Base-by-base conservation (phyloP, 1,284 basidiomycete species). In the Ceratobasidium sp. region DNA sequence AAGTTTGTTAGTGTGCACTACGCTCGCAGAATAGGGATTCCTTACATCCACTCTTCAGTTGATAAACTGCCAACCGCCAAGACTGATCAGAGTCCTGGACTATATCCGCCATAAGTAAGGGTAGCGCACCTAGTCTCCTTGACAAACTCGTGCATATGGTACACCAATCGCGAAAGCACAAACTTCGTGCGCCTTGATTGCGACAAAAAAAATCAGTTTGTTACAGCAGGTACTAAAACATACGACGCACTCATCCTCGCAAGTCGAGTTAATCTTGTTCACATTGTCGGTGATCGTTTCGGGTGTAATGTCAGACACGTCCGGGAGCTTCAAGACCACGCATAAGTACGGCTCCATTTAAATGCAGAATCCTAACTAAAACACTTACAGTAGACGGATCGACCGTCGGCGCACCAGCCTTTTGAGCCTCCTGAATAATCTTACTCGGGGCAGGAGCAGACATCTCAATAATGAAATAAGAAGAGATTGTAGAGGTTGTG, bases 31-130 rank as follows among this genome's bases (percentile, higher is more conserved):
- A 19, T 19, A 22, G 22, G n/a, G n/a, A 49, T 19, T 22, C 74
- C 81, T 74, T 74, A 79, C 89, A 92, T 91, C 94, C 94, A 96
- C 83, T 96, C 94, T 8, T 94, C 90, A 0, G 90, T 90, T 9
- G 92, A 92, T 63, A 95, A 81, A 74, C 88, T 88, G 54, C 7
- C 22, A 19, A 59, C 16, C 34, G 14, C 2, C 48, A 27, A 74
- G 22, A 41, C 11, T 5, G 0, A n/a, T 37, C 56, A 71, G 16
- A 54, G 6, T 41, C 2, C 34, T 16, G 24, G 2, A 3, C 29
- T 43, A 11, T 27, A 11, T n/a, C 9, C 14, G 22, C 6, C 24
- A 58, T 51, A 49, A 16, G 19, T 51, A 49, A 54, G 16, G 49
- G 3, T 78, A 0, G 78, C 83, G 65, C 29, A 86, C 87, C 83